Evolutionary conservation across 441 rosid genomes (phyloP), one percentile per base, ranked within the genome.

Genomic region (Macaranga tanarius): DNA sequence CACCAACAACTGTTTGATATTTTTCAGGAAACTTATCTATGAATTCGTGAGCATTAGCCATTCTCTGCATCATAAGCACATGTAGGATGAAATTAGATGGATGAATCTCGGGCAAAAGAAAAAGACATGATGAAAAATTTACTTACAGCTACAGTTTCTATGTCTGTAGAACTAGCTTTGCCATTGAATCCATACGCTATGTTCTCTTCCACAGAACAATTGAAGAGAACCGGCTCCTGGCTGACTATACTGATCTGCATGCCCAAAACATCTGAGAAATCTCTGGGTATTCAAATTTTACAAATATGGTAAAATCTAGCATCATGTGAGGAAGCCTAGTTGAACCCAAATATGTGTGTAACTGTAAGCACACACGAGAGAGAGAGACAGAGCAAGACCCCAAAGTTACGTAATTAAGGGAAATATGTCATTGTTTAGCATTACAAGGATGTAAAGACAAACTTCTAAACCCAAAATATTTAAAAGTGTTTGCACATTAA

Each of bases 191-290:
- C 99, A 71, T 91, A 91, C 0, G 97, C 91, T 52, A 95, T 95
- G 82, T 95, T 95, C 80, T 92, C 96, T 80, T 91, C 93, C 16
- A 95, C 67, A 45, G 97, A 84, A 72, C 97, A 92, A 75, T 95
- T 92, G 85, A 95, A 95, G 67, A 92, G 96, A 76, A 89, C 87
- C 9, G 99, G 99, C 81, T 95, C 99, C 73, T 95, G 99, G 83
- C 97, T 95, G 59, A 95, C 99, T 84, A 95, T 92, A 75, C 99
- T 95, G 59, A 91, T 80, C 97, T 95, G 86, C 73, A 70, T 48
- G 10, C 62, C 57, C 57, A 38, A 25, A 25, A 67, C 51, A 2
- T 28, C 34, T 44, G 34, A 57, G 38, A 62, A 62, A 56, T 38
- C 65, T 19, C 9, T 58, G 19, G 15, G 23, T 48, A 13, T 44